A percentile compares a stretch with the other conserved stretches of the same genome.
These are phyloP conservation scores for Fusarium nodosum DNA, from an alignment of 2,329 filamentous ascomycete species.

Conservation along the genomic window DNA sequence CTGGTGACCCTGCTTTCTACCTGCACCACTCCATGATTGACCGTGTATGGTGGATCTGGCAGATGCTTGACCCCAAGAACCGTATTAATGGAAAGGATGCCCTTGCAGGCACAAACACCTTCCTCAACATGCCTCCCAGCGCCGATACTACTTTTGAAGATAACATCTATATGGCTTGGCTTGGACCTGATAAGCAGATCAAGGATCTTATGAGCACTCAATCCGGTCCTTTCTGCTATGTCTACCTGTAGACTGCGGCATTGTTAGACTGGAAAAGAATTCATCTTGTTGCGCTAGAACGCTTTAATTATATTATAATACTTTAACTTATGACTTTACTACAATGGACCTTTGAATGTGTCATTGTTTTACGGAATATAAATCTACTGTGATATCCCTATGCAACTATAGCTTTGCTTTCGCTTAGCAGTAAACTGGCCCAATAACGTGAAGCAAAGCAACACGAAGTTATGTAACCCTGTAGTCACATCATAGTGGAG, in stretches of 20 bases:
- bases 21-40: conserved; percentile 53
- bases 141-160: conserved; percentile 49
- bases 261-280: background rate
- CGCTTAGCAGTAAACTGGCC: background rate
- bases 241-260: conserved; percentile 49
- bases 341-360: background rate
- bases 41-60: conserved; percentile 51
- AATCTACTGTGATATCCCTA: background rate
- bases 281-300: conserved; percentile 14
- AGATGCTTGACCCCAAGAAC: conserved; percentile 49
- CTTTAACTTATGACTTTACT: background rate
- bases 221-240: conserved; percentile 53
- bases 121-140: conserved; percentile 45
- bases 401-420: background rate
- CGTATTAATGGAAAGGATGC: conserved; percentile 41
- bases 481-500: background rate
- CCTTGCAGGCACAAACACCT: conserved; percentile 47
- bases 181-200: conserved; percentile 48
- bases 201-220: conserved; percentile 53
- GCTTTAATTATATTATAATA: conserved; percentile 4
- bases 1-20: conserved; percentile 56
- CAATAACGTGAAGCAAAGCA: background rate
- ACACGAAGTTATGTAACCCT: background rate
- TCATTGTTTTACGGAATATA: background rate
- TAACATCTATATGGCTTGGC: conserved; percentile 47